Evolutionary conservation across 345 rosid species (phyloP), one percentile per base, ranked within the genome.

Genomic region (Abelmoschus esculentus): DNA sequence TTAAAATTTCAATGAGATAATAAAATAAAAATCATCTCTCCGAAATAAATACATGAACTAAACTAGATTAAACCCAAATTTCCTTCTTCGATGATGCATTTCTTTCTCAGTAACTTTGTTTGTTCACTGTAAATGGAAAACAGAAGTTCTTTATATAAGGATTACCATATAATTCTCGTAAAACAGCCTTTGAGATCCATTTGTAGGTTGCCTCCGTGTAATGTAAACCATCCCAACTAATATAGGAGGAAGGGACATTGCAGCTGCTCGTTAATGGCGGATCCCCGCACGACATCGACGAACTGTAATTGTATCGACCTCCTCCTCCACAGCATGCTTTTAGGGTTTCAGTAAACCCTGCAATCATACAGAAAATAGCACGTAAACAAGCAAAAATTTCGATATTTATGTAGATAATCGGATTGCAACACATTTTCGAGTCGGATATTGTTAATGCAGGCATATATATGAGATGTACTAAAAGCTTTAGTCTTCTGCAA

Each of bases 191-290:
- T 31, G 61, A 64, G 55, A 76, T 60, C 75, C 61, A 56, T 38
- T 52, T 61, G 63, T 79, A 73, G 1, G 73, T 34, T 15, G 83
- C 77, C 67, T 79, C 80, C 0, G 83, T 79, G n/a, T 56, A 78
- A 32, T 82, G 88, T 29, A 74, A 12, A 57, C 88, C 86, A 36
- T 85, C 88, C 86, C 89, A 86, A 58, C 74, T 83, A 9, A 80
- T 76, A 75, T 60, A 73, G 18, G 70, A 73, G 1, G 75, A 76
- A 6, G 85, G 86, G 34, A 42, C 36, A 13, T 81, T 66, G 19
- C 75, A 69, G 50, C 89, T 80, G 54, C 36, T 42, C 32, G 36
- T 69, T 15, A 67, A 69, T 7, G 63, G 29, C 47, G 34, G 67
- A 18, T 62, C 18, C 31, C 83, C 87, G 75, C 84, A 79, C 14